phyloP scores from a whole-genome alignment of 495 filamentous ascomycete genomes.

The Penicillium bovifimosum region DNA sequence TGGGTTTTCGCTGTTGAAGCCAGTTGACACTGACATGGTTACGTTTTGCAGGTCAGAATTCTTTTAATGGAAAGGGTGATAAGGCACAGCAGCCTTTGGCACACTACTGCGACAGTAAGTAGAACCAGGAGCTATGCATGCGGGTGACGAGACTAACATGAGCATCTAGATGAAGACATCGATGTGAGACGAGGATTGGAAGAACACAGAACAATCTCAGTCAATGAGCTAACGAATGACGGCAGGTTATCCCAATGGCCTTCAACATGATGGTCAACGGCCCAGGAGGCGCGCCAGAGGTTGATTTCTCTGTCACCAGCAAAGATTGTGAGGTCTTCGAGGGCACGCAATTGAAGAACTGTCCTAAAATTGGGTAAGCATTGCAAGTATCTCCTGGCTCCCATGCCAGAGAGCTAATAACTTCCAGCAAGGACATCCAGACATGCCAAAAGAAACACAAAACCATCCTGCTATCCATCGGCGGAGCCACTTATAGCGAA shows the following conservation, averaged over 20 bases:
- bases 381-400: background rate
- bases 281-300: slow-evolving; percentile 41
- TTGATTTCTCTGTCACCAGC: slow-evolving; percentile 58
- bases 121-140: background rate
- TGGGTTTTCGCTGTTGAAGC: background rate
- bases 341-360: slow-evolving; percentile 51
- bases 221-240: background rate
- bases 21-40: background rate
- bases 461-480: slow-evolving; percentile 62
- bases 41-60: slow-evolving; percentile 51
- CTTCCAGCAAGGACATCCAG: slow-evolving; percentile 49
- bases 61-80: slow-evolving; percentile 38
- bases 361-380: slow-evolving; percentile 56
- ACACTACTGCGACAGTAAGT: slow-evolving; percentile 56
- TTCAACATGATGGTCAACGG: slow-evolving; percentile 55
- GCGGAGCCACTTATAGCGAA: slow-evolving; percentile 58
- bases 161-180: slow-evolving; percentile 28
- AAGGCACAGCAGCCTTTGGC: slow-evolving; percentile 49
- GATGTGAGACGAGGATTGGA: slow-evolving; percentile 26
- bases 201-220: no score
- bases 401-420: slow-evolving; percentile 13
- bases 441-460: slow-evolving; percentile 61
- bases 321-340: slow-evolving; percentile 53
- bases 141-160: background rate
- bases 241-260: slow-evolving; percentile 54